Base-by-base conservation (phyloP, 495 filamentous ascomycete genomes). In the Hypomontagnella submonticulosa region DNA sequence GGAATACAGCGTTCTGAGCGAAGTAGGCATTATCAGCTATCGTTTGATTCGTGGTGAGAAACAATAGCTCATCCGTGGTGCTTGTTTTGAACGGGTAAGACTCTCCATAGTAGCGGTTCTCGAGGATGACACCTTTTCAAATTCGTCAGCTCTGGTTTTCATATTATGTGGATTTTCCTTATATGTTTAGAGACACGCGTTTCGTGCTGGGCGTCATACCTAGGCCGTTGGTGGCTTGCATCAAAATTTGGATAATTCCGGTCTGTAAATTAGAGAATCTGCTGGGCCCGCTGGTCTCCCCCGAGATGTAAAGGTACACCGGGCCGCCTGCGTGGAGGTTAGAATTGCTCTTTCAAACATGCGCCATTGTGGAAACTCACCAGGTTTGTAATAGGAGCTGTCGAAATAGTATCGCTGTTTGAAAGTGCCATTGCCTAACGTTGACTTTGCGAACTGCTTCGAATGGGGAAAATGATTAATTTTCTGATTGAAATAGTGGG, bases 11-110 rank as follows among this genome's bases (percentile, higher is more conserved):
- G 55, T 80, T 74, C 48, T 77, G 76, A 23, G 77, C 78, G 51
- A 81, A 81, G 61, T 81, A 79, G 27, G 74, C 77, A 51, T 80
- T 80, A 44, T 80, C 79, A 15, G 79, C 79, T 58, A 80, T 79
- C 0, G 78, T 80, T 66, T 81, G 79, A 57, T 80, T 79, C n/a
- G 76, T 81, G 6, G 77, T 78, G 56, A 81, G 69, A 63, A 75
- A 81, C 8, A 69, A 58, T 23, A 81, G 59, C 38, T 81, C 66
- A 46, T 81, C 79, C 19, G 78, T 80, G n/a, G 77, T 75, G 58
- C 72, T 78, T 18, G 63, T 72, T 12, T 71, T 72, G 50, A 76
- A 76, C 3, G 78, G 79, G 57, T 71, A 82, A 44, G 76, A 79
- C 38, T 71, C 60, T 30, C 79, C 79, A 56, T 82, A 82, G 50